phyloP scores from a whole-genome alignment of 2,329 filamentous ascomycete species.

The Sarocladiaceae sp. region DNA sequence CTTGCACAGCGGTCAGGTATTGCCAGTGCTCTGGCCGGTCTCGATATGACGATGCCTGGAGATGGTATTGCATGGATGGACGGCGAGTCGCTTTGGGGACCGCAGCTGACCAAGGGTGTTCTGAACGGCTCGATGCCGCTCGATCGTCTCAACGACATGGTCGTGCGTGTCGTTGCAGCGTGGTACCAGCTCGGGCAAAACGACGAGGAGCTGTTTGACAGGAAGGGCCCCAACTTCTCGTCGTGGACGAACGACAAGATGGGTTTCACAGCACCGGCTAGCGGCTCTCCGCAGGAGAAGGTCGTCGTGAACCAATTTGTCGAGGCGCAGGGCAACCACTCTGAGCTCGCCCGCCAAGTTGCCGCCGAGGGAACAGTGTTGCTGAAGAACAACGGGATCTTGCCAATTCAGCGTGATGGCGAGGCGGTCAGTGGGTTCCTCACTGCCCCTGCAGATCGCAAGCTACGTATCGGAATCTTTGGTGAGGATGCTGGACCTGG shows the following conservation, averaged over 20 bases:
- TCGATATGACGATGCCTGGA: conserved; percentile 69
- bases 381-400: conserved; percentile 56
- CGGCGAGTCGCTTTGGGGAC: conserved; percentile 72
- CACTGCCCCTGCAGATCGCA: conserved; percentile 31
- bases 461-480: conserved; percentile 42
- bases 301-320: conserved; percentile 65
- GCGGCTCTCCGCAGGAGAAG: conserved; percentile 31
- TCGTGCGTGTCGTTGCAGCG: conserved; percentile 75
- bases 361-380: conserved; percentile 55
- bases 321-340: conserved; percentile 51
- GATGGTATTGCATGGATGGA: conserved; percentile 62
- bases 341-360: conserved; percentile 46
- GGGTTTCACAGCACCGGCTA: conserved; percentile 51
- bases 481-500: conserved; percentile 48
- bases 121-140: conserved; percentile 80
- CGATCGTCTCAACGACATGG: conserved; percentile 83
- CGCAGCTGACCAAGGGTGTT: conserved; percentile 73
- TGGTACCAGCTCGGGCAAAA: conserved; percentile 89
- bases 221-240: conserved; percentile 74
- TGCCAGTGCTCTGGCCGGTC: conserved; percentile 51
- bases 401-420: conserved; percentile 39
- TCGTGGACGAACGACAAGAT: conserved; percentile 61
- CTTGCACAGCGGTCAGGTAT: conserved; percentile 54
- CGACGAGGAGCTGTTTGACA: conserved; percentile 61
- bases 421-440: conserved; percentile 20